phyloP scores from a whole-genome alignment of 805 yeast genomes.

The Sugiyamaella lignohabitans region DNA sequence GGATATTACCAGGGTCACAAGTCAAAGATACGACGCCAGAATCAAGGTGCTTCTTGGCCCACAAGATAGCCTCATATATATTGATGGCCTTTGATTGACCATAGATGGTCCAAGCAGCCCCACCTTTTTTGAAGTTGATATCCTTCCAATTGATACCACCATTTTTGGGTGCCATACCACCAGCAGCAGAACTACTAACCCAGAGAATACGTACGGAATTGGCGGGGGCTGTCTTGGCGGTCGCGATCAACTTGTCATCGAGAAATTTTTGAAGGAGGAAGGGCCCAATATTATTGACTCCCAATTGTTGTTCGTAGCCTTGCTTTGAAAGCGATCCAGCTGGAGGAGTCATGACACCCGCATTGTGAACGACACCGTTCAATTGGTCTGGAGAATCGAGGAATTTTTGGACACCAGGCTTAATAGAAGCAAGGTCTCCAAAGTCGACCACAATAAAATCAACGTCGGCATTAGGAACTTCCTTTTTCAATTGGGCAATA shows the following conservation, averaged over 20 bases:
- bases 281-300: constrained; percentile 44
- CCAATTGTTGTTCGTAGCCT: constrained; percentile 43
- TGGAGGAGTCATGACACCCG: constrained; percentile 42
- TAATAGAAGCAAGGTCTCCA: constrained; percentile 39
- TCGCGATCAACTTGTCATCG: constrained; percentile 33
- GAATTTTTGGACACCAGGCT: constrained; percentile 34
- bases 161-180: constrained; percentile 24
- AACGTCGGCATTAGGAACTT: constrained; percentile 21
- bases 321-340: constrained; percentile 32
- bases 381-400: constrained; percentile 26
- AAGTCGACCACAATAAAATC: constrained; percentile 19
- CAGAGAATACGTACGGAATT: constrained; percentile 26
- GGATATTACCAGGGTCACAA: constrained; percentile 39
- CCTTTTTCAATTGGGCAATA: constrained; percentile 27
- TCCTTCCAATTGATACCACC: constrained; percentile 36
- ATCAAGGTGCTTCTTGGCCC: constrained; percentile 32
- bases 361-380: constrained; percentile 39
- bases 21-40: constrained; percentile 32
- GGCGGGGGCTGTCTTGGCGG: constrained; percentile 27
- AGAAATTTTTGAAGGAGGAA: constrained; percentile 38
- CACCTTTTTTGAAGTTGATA: constrained; percentile 23
- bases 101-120: constrained; percentile 27
- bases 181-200: constrained; percentile 37
- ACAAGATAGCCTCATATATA: constrained; percentile 34
- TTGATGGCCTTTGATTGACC: constrained; percentile 42